Evolutionary conservation across 2,329 filamentous ascomycete species (phyloP).

Genomic region (Didymella pinodella): DNA sequence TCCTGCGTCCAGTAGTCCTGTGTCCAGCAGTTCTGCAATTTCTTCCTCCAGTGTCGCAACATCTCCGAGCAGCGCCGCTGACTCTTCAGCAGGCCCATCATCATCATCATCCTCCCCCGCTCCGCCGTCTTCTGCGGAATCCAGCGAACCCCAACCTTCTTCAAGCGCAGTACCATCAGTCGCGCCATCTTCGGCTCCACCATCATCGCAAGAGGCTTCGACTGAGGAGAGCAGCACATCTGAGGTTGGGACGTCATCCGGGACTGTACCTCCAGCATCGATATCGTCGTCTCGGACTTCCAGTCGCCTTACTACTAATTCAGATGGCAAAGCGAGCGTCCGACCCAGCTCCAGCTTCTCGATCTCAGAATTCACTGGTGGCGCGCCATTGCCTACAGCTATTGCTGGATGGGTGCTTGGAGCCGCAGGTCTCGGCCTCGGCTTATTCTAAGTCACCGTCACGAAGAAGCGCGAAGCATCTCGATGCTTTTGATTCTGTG

Average conservation of each 20-base stretch:
- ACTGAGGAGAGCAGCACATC: conserved; percentile 5
- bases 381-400: conserved; percentile 23
- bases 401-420: conserved; percentile 34
- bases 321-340: conserved; percentile 15
- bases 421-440: conserved; percentile 32
- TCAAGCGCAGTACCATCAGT: not conserved
- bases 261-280: not conserved
- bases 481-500: conserved; percentile 6
- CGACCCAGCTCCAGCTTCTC: conserved; percentile 12
- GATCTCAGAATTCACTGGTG: conserved; percentile 21
- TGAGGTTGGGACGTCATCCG: conserved; percentile 5
- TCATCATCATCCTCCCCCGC: conserved; percentile 10
- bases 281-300: conserved; percentile 12
- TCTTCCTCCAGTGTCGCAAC: conserved; percentile 11
- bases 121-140: not conserved
- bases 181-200: not conserved
- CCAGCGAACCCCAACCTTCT: not conserved
- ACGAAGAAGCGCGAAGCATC: not conserved
- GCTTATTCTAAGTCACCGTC: conserved; percentile 26
- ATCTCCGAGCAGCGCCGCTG: conserved; percentile 23
- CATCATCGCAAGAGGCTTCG: not conserved
- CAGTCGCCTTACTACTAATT: conserved; percentile 11
- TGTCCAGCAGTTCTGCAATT: conserved; percentile 1
- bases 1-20: not conserved
- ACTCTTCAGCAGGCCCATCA: conserved; percentile 22